Evolutionary conservation across 2,329 filamentous ascomycete species (phyloP), one percentile per base, ranked within the genome.

Genomic region (Venturia aucupariae): DNA sequence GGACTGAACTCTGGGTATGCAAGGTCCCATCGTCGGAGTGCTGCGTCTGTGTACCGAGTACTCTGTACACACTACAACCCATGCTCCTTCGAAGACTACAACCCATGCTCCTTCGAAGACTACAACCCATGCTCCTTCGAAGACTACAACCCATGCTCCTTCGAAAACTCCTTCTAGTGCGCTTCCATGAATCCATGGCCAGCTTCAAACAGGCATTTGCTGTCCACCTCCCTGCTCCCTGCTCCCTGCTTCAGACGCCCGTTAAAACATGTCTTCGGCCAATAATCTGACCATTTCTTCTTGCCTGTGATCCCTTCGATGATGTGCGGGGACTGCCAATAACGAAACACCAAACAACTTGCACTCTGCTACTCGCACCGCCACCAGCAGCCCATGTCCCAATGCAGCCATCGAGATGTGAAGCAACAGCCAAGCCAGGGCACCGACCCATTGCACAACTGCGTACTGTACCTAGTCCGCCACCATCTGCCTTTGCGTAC

Each of bases 351-450:
- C 17, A 35, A 6, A 35, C 27, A 57, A 35, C 27, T n/a, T n/a
- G n/a, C n/a, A n/a, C n/a, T 57, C 48, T 57, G 51, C 51, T n/a
- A 57, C 51, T 35, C 11, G 15, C 30, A 17, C 51, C 30, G 51
- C 51, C 48, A 54, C 48, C 11, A 54, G 24, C 48, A 54, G 48
- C 32, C 48, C 51, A 35, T 57, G 30, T 57, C 51, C 51, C 27
- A 32, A 57, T 35, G 15, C 51, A 57, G 51, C n/a, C 51, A 35
- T 57, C 30, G 19, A 4, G 51, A 57, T 32, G 27, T 57, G 30
- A 55, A 57, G 51, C 51, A 38, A 11, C 51, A n/a, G 51, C 51
- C 51, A 57, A 57, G 51, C 30, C 51, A 57, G 51, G 51, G 46
- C 22, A 27, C 30, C 17, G 51, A n/a, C 7, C 13, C 4, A 57